Evolutionary conservation across 202 grass and related monocot species (phyloP).

Genomic region (Musa balbisiana): DNA sequence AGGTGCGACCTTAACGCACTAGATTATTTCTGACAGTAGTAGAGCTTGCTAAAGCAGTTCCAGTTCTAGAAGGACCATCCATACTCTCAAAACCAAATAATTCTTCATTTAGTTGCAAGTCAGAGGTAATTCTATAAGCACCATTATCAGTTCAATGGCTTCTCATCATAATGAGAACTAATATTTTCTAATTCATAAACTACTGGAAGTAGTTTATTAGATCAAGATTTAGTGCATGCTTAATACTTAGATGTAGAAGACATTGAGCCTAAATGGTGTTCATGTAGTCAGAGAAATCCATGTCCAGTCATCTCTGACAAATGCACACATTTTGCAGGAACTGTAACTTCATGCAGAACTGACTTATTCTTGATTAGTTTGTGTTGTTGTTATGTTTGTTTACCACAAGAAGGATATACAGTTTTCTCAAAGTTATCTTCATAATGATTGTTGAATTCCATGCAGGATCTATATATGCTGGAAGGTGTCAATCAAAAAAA

Average conservation of each 20-base stretch:
- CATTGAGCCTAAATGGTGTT: not conserved
- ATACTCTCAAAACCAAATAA: slow-evolving; percentile 2
- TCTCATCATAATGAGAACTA: not conserved
- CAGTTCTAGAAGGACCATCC: slow-evolving; percentile 17
- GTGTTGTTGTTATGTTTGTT: not conserved
- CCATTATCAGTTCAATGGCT: not conserved
- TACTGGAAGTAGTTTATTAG: not conserved
- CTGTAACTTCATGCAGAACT: not conserved
- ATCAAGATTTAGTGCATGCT: too few relatives aligned
- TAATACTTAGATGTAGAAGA: too few relatives aligned
- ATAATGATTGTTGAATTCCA: not conserved
- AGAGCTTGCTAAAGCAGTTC: slow-evolving; percentile 10
- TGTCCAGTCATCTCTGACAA: not conserved
- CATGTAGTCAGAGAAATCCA: not conserved
- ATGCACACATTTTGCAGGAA: not conserved
- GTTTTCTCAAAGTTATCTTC: not conserved
- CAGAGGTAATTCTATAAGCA: slow-evolving; percentile 33
- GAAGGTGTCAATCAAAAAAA: slow-evolving; percentile 33
- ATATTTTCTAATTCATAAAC: not conserved
- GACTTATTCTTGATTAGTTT: not conserved
- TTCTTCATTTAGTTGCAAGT: slow-evolving; percentile 23
- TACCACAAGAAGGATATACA: not conserved
- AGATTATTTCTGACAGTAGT: slow-evolving; percentile 26
- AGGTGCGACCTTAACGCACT: not conserved
- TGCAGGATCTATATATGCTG: slow-evolving; percentile 37